Conservation (phyloP, 768 basidiomycete species). For the Neoboletus brunneissimus region DNA sequence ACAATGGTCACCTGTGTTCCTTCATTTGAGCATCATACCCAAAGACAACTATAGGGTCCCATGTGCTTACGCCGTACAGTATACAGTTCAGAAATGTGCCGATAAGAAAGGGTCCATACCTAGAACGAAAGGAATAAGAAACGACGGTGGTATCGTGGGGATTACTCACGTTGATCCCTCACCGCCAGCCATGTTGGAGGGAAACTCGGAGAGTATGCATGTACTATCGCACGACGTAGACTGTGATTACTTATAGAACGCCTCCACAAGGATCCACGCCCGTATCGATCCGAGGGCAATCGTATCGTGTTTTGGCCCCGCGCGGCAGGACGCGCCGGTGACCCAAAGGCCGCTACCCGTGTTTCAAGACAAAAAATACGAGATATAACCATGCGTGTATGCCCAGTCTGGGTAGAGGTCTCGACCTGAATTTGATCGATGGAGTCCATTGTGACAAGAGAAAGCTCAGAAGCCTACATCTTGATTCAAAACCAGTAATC, state of each 20-base stretch:
- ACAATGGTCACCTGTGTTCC: constrained; percentile 1
- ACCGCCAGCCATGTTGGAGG: background rate
- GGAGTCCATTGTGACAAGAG: background rate
- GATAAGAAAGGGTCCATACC: constrained; percentile 31
- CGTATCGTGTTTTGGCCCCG: background rate
- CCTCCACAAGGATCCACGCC: too few species aligned
- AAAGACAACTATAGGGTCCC: background rate
- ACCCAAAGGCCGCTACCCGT: background rate
- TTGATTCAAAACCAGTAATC: background rate
- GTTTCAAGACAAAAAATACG: background rate
- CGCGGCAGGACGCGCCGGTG: too few species aligned
- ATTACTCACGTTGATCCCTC: background rate
- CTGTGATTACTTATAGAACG: too few species aligned
- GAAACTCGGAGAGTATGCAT: background rate
- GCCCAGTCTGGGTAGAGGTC: background rate
- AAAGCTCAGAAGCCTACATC: background rate
- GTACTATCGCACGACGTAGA: background rate
- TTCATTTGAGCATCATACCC: background rate
- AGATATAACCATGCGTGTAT: background rate
- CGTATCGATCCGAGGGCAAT: background rate
- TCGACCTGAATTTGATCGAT: background rate
- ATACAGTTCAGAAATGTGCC: constrained; percentile 13
- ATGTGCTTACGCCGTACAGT: constrained; percentile 14
- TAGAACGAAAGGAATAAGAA: constrained; percentile 38
- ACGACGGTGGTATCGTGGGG: background rate